phyloP scores from a whole-genome alignment of 2,329 filamentous ascomycete genomes.

The Exophiala aquamarina region DNA sequence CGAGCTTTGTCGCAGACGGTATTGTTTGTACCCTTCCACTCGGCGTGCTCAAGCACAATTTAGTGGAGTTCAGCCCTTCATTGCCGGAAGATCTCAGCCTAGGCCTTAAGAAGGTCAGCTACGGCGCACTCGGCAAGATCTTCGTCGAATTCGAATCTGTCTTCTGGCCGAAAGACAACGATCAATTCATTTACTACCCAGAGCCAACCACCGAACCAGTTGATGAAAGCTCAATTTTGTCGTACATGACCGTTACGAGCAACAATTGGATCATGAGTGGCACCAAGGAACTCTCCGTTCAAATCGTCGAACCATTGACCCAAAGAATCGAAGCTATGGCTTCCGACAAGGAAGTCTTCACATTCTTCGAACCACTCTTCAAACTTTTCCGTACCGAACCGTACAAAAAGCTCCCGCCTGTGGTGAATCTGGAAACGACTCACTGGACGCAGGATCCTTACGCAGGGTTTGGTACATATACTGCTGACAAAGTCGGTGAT shows the following conservation, averaged over 20 bases:
- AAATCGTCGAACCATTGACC: constrained; percentile 46
- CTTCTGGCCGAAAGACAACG: constrained; percentile 48
- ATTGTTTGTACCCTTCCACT: constrained; percentile 42
- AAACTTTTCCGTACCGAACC: constrained; percentile 45
- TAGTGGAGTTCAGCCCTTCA: constrained; percentile 41
- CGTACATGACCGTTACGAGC: constrained; percentile 45
- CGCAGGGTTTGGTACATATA: constrained; percentile 45
- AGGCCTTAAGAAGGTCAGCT: constrained; percentile 40
- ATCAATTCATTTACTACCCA: constrained; percentile 47
- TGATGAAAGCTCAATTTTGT: constrained; percentile 41
- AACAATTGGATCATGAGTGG: constrained; percentile 47
- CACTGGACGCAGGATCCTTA: constrained; percentile 46
- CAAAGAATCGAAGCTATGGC: constrained; percentile 46
- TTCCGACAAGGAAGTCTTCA: constrained; percentile 37
- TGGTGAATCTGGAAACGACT: constrained; percentile 43
- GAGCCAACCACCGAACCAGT: constrained; percentile 36
- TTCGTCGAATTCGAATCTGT: constrained; percentile 46
- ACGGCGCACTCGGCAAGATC: constrained; percentile 45
- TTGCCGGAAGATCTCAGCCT: constrained; percentile 38
- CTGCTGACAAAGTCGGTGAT: constrained; percentile 47
- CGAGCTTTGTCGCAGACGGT: constrained; percentile 36
- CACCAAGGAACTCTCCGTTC: constrained; percentile 43
- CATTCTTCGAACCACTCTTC: constrained; percentile 47
- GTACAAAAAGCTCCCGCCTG: constrained; percentile 42
- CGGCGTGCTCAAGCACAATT: constrained; percentile 39